Evolutionary conservation across 352 stramenopile species (phyloP).

Genomic region (Phytophthora cryptogea): DNA sequence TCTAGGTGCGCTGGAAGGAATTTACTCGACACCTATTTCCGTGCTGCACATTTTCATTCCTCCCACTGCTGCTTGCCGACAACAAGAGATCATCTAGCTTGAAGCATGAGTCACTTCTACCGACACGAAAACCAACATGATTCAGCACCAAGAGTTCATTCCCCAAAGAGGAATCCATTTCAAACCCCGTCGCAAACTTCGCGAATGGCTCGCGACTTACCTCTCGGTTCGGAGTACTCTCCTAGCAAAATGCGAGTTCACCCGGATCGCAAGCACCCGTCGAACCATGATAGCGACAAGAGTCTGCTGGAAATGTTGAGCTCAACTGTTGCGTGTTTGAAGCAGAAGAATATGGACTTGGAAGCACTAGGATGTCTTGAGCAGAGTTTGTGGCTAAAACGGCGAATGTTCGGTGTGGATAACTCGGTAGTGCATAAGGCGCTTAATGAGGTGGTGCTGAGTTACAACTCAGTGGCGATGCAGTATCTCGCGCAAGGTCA

Average conservation of each 20-base stretch:
- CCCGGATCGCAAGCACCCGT: slow-evolving; percentile 8
- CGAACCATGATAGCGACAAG: slow-evolving; percentile 53
- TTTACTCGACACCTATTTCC: slow-evolving; percentile 23
- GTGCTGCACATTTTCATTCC: slow-evolving; percentile 11
- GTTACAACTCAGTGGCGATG: slow-evolving; percentile 83
- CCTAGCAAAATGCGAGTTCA: slow-evolving; percentile 20
- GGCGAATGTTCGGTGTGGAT: slow-evolving; percentile 73
- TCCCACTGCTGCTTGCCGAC: not conserved
- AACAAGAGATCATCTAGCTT: not conserved
- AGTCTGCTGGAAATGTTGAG: slow-evolving; percentile 73
- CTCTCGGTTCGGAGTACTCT: slow-evolving; percentile 7
- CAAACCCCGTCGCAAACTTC: slow-evolving; percentile 49
- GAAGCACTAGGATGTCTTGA: slow-evolving; percentile 77
- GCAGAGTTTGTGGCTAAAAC: slow-evolving; percentile 76
- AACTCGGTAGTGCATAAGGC: slow-evolving; percentile 57
- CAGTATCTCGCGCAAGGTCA: slow-evolving; percentile 55
- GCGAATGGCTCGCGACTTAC: slow-evolving; percentile 29
- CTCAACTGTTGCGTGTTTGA: slow-evolving; percentile 68
- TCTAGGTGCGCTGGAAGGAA: slow-evolving; percentile 11
- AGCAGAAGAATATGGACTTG: slow-evolving; percentile 76
- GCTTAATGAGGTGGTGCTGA: slow-evolving; percentile 68
- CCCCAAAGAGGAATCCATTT: slow-evolving; percentile 35
- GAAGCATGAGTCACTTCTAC: slow-evolving; percentile 26
- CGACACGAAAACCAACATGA: slow-evolving; percentile 19
- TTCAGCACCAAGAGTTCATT: slow-evolving; percentile 3